These are phyloP conservation scores for Prunus armeniaca DNA, from an alignment of 306 rosid species.

Conservation along the genomic window DNA sequence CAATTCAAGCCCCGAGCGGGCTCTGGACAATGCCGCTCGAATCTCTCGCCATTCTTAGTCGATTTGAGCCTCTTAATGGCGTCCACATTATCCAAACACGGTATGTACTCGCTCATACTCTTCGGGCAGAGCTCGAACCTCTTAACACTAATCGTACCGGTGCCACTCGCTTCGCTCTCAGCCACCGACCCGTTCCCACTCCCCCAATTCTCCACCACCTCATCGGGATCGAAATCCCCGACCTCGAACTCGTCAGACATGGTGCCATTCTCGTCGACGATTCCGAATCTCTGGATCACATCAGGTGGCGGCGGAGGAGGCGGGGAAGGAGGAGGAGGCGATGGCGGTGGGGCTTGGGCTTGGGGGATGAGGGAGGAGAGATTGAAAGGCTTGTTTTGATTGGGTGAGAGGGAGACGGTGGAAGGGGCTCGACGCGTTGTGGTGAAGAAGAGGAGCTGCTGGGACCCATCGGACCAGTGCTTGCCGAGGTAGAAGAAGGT, in stretches of 20 bases:
- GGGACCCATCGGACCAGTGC: conserved; percentile 65
- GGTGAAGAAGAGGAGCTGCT: conserved; percentile 73
- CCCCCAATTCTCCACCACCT: conserved; percentile 69
- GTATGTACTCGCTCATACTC: conserved; percentile 73
- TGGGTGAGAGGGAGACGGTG: conserved; percentile 60
- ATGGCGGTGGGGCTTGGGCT: conserved; percentile 15
- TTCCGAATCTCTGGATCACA: conserved; percentile 53
- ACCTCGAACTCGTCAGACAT: conserved; percentile 81
- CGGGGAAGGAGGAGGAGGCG: conserved; percentile 8
- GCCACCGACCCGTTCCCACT: conserved; percentile 48
- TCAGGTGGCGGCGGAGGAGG: conserved; percentile 23
- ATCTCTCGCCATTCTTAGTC: conserved; percentile 63
- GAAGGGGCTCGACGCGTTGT: conserved; percentile 23
- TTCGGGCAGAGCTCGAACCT: conserved; percentile 57
- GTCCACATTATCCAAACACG: conserved; percentile 77
- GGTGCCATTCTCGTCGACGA: conserved; percentile 78
- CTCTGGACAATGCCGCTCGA: conserved; percentile 82
- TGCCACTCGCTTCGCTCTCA: conserved; percentile 22
- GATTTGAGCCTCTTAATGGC: conserved; percentile 63
- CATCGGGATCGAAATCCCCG: conserved; percentile 61
- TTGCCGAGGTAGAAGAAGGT: conserved; percentile 78
- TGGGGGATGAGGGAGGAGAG: conserved; percentile 41
- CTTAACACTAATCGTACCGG: conserved; percentile 30
- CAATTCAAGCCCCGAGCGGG: conserved; percentile 54
- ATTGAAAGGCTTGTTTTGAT: conserved; percentile 41